Evolutionary conservation across 148 eudicot species (phyloP).

Genomic region (Persicaria maculosa): DNA sequence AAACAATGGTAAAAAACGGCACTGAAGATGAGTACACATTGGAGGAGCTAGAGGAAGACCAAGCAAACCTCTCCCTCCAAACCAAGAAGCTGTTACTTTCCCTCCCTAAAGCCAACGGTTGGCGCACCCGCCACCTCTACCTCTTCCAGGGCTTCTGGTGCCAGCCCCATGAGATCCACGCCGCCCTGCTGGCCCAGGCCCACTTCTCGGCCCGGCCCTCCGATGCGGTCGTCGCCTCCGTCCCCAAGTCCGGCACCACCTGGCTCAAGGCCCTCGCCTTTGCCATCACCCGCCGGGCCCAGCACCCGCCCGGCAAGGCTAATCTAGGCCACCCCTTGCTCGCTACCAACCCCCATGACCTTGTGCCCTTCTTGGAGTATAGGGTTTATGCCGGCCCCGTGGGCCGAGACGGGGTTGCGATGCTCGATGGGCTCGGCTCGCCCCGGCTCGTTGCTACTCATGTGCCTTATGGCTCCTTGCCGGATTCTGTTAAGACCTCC

Average conservation of each 20-base stretch:
- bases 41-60: not conserved
- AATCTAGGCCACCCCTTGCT: constrained; percentile 5
- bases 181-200: constrained; percentile 9
- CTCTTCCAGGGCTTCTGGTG: constrained; percentile 22
- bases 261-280: constrained; percentile 18
- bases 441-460: constrained; percentile 13
- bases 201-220: constrained; percentile 5
- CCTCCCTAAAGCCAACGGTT: constrained; percentile 8
- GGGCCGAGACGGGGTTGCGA: not conserved
- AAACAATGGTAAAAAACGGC: no score
- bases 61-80: not conserved
- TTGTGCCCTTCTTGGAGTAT: constrained; percentile 11
- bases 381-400: not conserved
- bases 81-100: not conserved
- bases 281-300: not conserved
- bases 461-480: not conserved
- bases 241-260: constrained; percentile 20
- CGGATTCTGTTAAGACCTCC: constrained; percentile 4
- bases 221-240: constrained; percentile 12
- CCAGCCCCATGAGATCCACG: not conserved
- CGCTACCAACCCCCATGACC: constrained; percentile 3
- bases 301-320: not conserved
- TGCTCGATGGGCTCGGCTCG: not conserved
- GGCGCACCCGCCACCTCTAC: constrained; percentile 11
- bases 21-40: not conserved